A percentile compares a stretch with the other conserved stretches of the same genome.
Evolutionary conservation across 495 filamentous ascomycete species (phyloP).

Genomic region (Penicillium malachiteum): DNA sequence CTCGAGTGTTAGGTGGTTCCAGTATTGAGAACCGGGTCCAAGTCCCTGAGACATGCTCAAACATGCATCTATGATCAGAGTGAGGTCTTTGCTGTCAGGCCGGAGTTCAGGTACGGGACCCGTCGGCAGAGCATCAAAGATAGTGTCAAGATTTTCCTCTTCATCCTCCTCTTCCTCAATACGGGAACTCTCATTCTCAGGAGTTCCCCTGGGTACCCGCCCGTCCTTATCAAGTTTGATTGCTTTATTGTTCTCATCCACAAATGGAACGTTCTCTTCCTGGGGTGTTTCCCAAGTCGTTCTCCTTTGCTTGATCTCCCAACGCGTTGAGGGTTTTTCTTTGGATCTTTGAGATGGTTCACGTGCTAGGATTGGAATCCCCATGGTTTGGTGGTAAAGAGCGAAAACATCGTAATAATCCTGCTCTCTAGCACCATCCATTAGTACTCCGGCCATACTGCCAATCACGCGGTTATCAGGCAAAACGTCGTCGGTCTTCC

Average conservation of each 20-base stretch:
- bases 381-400: slow-evolving; percentile 75
- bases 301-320: not conserved
- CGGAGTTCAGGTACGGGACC: slow-evolving; percentile 27
- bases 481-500: slow-evolving; percentile 63
- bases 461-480: slow-evolving; percentile 73
- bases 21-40: slow-evolving; percentile 59
- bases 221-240: slow-evolving; percentile 2
- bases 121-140: slow-evolving; percentile 36
- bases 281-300: not conserved
- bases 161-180: slow-evolving; percentile 23
- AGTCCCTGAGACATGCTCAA: slow-evolving; percentile 29
- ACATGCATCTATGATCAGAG: slow-evolving; percentile 64
- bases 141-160: slow-evolving; percentile 32
- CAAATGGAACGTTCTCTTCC: slow-evolving; percentile 30
- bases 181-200: not conserved
- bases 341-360: slow-evolving; percentile 19
- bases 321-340: not conserved
- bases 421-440: slow-evolving; percentile 54
- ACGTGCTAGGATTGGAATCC: slow-evolving; percentile 50
- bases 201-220: not conserved
- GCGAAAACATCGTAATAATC: slow-evolving; percentile 68
- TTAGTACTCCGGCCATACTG: slow-evolving; percentile 72
- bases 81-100: slow-evolving; percentile 67
- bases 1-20: slow-evolving; percentile 62
- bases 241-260: slow-evolving; percentile 23